Evolutionary conservation across 2,329 filamentous ascomycete species (phyloP), one percentile per base, ranked within the genome.

Genomic region (Aspergillus pseudoterreus): DNA sequence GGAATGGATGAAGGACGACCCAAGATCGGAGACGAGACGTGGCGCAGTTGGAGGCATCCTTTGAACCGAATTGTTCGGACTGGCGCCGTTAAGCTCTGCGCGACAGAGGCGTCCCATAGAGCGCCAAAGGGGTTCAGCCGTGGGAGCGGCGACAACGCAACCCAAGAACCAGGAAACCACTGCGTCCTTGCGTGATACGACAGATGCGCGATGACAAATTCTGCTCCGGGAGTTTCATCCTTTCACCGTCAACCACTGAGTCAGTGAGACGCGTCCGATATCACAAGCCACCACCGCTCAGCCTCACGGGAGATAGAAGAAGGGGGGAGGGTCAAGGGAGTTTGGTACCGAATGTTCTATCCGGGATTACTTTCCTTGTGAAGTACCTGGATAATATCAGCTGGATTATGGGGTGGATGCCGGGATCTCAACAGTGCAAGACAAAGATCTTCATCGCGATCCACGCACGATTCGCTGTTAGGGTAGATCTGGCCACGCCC

Each of bases 201-300:
- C 50, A 52, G 50, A n/a, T 17, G 21, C 32, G 41, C 32, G 32
- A 49, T 52, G 50, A 52, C 50, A 52, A 52, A 52, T 52, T 41
- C 41, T 21, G 42, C 43, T 38, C 6, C 35, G 14, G 14, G 38
- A 22, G 38, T 43, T 21, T 44, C 49, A 39, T 24, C 30, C 45
- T 24, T 27, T 52, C n/a, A 14, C 33, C 43, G 42, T 21, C 17
- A 15, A n/a, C 39, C 45, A 33, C 39, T 49, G 47, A 49, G 14
- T 44, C 30, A 22, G 41, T 35, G 30, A 32, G 21, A 49, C 30
- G 47, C 19, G 6, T n/a, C 39, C 39, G 11, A 17, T 17, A 15
- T 6, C 39, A n/a, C 39, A 21, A 42, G 39, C 39, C 39, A 42
- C 39, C 15, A 42, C 39, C 15, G 15, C 14, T 42, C 39, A 19